Evolutionary conservation across 176 grass and related monocot genomes (phyloP), one percentile per base, ranked within the genome.

Genomic region (Calamus simplicifolius): DNA sequence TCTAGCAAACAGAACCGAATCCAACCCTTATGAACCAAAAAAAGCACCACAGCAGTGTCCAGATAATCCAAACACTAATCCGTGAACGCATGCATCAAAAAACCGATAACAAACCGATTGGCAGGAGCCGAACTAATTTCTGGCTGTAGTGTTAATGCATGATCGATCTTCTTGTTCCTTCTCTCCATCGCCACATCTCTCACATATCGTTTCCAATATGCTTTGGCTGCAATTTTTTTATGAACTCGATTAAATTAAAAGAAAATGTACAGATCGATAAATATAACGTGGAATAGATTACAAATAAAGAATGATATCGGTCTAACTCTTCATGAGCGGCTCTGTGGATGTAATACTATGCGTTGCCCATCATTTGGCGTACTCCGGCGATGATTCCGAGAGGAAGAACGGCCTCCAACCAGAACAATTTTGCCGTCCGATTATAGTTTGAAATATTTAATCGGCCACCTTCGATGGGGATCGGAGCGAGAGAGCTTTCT

Each of bases 111-210:
- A 25, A 57, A 23, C 21, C 21, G 21, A 49, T 57, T 68, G 31
- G 17, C 8, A 57, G 13, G 7, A 50, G 27, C 30, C 16, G 0
- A 69, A 52, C 67, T 71, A 71, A 52, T 61, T 71, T 14, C 35
- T 57, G 6, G 66, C 52, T 74, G 52, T 69, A 23, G 57, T 82
- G 75, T 29, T 85, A n/a, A n/a, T n/a, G 74, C 29, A 84, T 4
- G 68, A 97, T 75, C 78, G n/a, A n/a, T n/a, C n/a, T 88, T 85
- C 83, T 91, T 97, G 78, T 97, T 87, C 66, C 92, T 89, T 68
- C 92, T 73, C 75, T 88, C 92, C 92, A 97, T 97, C 62, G 86
- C 92, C 61, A 90, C 74, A 75, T 97, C 92, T n/a, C n/a, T 87
- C 92, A 97, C 64, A 88, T 82, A 63, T 97, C 92, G 76, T 85